phyloP scores from a whole-genome alignment of 108 stramenopile genomes.

The Pinguiococcus pyrenoidosus region DNA sequence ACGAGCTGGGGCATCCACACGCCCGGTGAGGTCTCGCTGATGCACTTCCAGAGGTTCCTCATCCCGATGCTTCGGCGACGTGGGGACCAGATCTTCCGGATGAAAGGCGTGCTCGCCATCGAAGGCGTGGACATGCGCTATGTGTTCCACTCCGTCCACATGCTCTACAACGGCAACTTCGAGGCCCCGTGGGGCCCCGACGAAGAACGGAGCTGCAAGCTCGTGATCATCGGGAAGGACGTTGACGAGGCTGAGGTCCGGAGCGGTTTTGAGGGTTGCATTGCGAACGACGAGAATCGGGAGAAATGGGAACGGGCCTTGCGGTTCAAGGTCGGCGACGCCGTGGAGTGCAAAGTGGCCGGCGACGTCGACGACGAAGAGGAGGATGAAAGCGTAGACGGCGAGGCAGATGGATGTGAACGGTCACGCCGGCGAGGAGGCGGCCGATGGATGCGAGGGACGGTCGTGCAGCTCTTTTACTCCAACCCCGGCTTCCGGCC shows the following conservation, averaged over 20 bases:
- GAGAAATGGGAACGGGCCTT: too few species aligned
- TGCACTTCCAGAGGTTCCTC: too few species aligned
- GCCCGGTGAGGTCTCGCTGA: conserved; percentile 54
- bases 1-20: conserved; percentile 41
- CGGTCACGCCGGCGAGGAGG: too few species aligned
- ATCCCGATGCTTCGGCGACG: conserved; percentile 37
- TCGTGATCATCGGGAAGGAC: conserved; percentile 68
- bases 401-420: too few species aligned
- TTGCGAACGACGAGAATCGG: too few species aligned
- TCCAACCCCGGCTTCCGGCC: too few species aligned
- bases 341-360: conserved; percentile 1
- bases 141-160: conserved; percentile 81
- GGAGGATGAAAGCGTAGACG: too few species aligned
- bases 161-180: conserved; percentile 37
- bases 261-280: conserved; percentile 48
- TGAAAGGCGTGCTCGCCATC: conserved; percentile 67
- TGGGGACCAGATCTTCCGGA: conserved; percentile 65
- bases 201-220: conserved; percentile 51
- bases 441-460: too few species aligned
- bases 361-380: too few species aligned
- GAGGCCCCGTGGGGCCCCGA: conserved; percentile 4
- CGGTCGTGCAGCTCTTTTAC: too few species aligned
- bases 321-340: conserved; percentile 6
- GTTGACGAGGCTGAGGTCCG: conserved; percentile 37
- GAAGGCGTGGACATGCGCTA: conserved; percentile 60